Base-by-base conservation (phyloP, 139 green algal genomes). In the Tetradesmus obliquus region DNA sequence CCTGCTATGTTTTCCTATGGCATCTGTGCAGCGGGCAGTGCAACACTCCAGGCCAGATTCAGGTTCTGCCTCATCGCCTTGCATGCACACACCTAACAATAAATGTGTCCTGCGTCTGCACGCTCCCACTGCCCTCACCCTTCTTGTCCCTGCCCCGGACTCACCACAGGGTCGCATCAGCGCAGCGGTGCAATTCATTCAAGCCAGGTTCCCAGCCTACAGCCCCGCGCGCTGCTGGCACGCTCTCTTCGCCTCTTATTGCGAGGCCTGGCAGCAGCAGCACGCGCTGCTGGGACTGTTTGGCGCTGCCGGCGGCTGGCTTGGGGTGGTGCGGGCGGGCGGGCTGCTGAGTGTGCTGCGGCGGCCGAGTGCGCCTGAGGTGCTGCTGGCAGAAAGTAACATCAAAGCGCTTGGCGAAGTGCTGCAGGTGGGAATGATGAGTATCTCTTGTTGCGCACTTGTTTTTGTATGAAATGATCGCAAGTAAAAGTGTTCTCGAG, bases 331-430 rank as follows among this genome's bases (percentile, higher is more conserved):
- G 24, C 90, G 94, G 53, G 92, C 89, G 58, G 92, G 94, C 32
- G 62, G 72, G 24, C 60, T 94, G 88, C 82, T 94, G 82, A 74
- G 22, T 17, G 60, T 92, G 76, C 88, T 96, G 85, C 91, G 93
- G 5, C 84, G 55, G 0, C 69, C 88, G 5, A 88, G 83, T 17
- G 62, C 15, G 22, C 82, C 90, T 2, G 94, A 96, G 88, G 88
- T 84, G 72, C 87, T 96, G 86, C n/a, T 86, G 76, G 17, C 53
- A 3, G 88, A 86, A 6, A 86, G 57, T n/a, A 79, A 13, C 13
- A 53, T 54, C 6, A n/a, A 15, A n/a, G 57, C 24, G 2, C 24
- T 87, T 1, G 57, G 71, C 3, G 19, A 90, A 5, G 86, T 90
- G 2, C 7, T 84, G 71, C 71, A 90, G 86, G 86, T 90, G 51